phyloP scores from a whole-genome alignment of 306 rosid genomes.

The Ormosia emarginata region DNA sequence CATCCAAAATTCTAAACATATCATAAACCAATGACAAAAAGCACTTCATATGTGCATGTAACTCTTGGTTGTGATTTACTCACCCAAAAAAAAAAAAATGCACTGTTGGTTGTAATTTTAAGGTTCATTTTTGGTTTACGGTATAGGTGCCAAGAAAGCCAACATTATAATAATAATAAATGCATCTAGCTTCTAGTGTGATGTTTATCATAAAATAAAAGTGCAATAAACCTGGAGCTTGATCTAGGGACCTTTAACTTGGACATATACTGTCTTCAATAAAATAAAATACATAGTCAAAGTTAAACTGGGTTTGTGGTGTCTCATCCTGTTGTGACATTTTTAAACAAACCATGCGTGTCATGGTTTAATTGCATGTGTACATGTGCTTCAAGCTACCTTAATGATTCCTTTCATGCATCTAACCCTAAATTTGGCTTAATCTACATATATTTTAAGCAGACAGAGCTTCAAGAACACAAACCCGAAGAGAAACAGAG shows the following conservation, averaged over 20 bases:
- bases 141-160: background rate
- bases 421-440: slow-evolving; percentile 40
- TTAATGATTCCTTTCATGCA: slow-evolving; percentile 44
- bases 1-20: background rate
- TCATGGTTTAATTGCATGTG: slow-evolving; percentile 24
- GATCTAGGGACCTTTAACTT: slow-evolving; percentile 31
- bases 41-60: background rate
- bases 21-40: too few relatives aligned
- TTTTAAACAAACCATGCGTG: slow-evolving; percentile 9
- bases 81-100: too few relatives aligned
- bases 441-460: slow-evolving; percentile 3
- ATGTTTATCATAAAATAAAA: background rate
- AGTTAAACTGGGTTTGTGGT: background rate
- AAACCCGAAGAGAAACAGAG: background rate
- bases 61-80: too few relatives aligned
- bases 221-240: background rate
- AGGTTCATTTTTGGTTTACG: background rate
- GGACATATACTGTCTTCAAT: slow-evolving; percentile 25
- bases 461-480: slow-evolving; percentile 12
- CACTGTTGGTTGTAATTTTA: too few relatives aligned
- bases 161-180: background rate
- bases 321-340: slow-evolving; percentile 5
- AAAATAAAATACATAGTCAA: slow-evolving; percentile 17
- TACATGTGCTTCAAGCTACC: slow-evolving; percentile 38
- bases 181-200: background rate